Base-by-base conservation (phyloP, 306 rosid genomes). In the Pyrus betulifolia region DNA sequence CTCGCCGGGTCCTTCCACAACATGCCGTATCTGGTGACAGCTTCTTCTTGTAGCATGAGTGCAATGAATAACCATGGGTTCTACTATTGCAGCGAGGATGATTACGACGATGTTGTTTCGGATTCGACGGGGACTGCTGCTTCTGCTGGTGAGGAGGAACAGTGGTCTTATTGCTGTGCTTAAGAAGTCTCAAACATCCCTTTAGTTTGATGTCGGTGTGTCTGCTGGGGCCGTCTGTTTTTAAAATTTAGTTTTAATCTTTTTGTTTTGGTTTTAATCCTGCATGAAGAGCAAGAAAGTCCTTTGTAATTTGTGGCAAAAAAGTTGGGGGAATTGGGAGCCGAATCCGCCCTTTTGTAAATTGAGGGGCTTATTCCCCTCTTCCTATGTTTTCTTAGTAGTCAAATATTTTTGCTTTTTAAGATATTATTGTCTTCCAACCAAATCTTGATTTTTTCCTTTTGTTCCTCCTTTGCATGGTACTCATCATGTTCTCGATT, bases 1-100 rank as follows among this genome's bases (percentile, higher is more conserved):
- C 85, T 93, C 5, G 91, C 91, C 21, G 80, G 70, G 62, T 85
- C 88, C 6, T 91, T 93, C 85, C 89, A 70, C 84, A 91, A 77
- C 82, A 93, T 88, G 98, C 98, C 98, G 2, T 93, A 93, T 70
- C 84, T 93, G 77, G 67, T 68, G 3, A 59, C 84, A 3, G 70
- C 78, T 0, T 76, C 93, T 1, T 82, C 90, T 58, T 89, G 93
- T 81, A 63, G 83, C 80, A 12, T 88, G 73, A 86, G 87, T 71
- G 97, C 88, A 21, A 74, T 84, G 6, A 88, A 75, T 44, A 86
- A 86, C 54, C 84, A 81, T 69, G 98, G 90, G 0, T 85, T 85
- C 44, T 87, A 88, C 78, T 87, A 89, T 79, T 84, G 88, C 79
- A 76, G 77, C 14, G 78, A 84, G n/a, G 96, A 84, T 45, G 90